Conservation (phyloP, 768 basidiomycete species). For the Phlebiopsis gigantea region DNA sequence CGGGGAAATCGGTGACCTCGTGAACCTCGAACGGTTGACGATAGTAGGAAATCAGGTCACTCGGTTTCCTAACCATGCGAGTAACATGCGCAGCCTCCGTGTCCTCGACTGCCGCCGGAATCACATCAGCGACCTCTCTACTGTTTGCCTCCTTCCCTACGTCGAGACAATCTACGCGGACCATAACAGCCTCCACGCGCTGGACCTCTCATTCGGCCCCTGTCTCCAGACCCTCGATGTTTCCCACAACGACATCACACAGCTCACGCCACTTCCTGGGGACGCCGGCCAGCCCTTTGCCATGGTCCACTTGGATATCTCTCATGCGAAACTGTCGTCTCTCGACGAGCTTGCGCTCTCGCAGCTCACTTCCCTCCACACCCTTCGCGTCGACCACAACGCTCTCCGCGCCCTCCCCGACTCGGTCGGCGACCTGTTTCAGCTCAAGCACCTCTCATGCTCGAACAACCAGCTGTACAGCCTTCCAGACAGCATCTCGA, state of each 20-base stretch:
- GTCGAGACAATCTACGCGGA: constrained; percentile 70
- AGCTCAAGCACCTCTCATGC: constrained; percentile 71
- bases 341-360: constrained; percentile 71
- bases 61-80: constrained; percentile 60
- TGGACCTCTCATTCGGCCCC: constrained; percentile 74
- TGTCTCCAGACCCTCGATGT: constrained; percentile 50
- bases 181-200: constrained; percentile 74
- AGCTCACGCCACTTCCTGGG: constrained; percentile 55
- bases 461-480: constrained; percentile 85
- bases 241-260: constrained; percentile 86
- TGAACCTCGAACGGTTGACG: constrained; percentile 62
- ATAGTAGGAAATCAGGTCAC: constrained; percentile 85
- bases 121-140: constrained; percentile 66
- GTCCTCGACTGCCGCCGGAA: constrained; percentile 86
- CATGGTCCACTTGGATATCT: constrained; percentile 79
- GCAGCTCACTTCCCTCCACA: constrained; percentile 65
- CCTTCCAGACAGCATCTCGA: constrained; percentile 73
- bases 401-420: constrained; percentile 80
- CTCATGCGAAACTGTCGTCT: constrained; percentile 81
- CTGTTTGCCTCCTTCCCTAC: constrained; percentile 63
- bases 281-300: constrained; percentile 45
- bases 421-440: constrained; percentile 67
- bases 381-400: constrained; percentile 81
- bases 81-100: constrained; percentile 51
- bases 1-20: constrained; percentile 67